A percentile compares a stretch with the other conserved stretches of the same genome.
Conservation (phyloP, 2,329 filamentous ascomycete genomes). For the Neofusicoccum kwambonambiense region DNA sequence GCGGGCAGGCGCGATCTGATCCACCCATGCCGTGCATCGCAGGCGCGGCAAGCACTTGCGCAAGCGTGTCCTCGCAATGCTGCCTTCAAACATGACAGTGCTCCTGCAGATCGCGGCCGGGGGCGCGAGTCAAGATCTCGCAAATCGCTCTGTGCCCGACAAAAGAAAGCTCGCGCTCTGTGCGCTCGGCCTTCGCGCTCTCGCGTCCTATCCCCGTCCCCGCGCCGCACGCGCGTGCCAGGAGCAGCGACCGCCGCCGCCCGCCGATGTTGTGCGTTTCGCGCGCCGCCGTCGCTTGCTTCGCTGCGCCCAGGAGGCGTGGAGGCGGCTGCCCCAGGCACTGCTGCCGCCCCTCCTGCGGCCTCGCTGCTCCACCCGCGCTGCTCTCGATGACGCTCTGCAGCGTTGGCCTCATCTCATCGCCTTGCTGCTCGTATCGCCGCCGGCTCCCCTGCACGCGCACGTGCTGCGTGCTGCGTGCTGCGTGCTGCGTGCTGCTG, state of each 20-base stretch:
- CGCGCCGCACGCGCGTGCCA: neutral
- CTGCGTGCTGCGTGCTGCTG: conserved; percentile 1
- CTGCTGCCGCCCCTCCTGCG: neutral
- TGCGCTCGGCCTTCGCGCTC: neutral
- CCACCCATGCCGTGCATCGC: neutral
- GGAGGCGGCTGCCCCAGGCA: neutral
- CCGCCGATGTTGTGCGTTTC: conserved; percentile 2
- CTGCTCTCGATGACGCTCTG: conserved; percentile 5
- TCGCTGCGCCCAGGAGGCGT: too few species aligned
- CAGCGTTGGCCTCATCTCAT: neutral
- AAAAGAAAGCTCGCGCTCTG: neutral
- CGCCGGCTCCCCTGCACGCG: neutral
- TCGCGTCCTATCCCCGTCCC: neutral
- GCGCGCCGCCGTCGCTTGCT: neutral
- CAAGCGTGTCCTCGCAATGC: neutral
- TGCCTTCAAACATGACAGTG: neutral
- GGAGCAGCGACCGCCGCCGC: neutral
- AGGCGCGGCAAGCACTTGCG: neutral
- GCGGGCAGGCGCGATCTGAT: neutral
- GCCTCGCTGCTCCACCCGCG: neutral
- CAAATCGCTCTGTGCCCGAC: neutral
- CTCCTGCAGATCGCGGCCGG: conserved; percentile 8
- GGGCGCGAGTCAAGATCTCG: conserved; percentile 1
- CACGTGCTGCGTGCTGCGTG: neutral
- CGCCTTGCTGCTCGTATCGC: neutral